Percentiles rank a stretch among this genome's conserved stretches.
phyloP scores from a whole-genome alignment of 1,284 basidiomycete genomes.

The Rhodotorula sp. region DNA sequence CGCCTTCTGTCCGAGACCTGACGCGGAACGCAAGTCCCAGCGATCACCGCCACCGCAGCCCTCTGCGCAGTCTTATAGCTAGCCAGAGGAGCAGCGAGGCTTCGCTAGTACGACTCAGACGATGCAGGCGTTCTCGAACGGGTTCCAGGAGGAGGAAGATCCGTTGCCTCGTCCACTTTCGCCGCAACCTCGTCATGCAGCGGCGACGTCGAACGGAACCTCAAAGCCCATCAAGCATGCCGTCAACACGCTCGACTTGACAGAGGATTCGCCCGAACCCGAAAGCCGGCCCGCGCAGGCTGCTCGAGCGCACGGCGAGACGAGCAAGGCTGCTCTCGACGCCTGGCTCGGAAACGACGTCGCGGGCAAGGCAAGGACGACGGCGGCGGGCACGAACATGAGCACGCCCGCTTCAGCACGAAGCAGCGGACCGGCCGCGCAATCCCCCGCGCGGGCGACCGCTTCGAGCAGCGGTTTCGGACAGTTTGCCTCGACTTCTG shows the following conservation, averaged over 20 bases:
- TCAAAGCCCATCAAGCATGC: too few species aligned
- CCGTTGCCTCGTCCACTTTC: background rate
- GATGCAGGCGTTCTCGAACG: constrained; percentile 21
- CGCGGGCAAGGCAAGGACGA: background rate
- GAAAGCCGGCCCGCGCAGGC: too few species aligned
- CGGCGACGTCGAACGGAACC: background rate
- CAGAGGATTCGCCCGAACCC: constrained; percentile 15
- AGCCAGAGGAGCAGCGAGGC: background rate
- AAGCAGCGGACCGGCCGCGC: too few species aligned
- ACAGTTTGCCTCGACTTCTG: background rate
- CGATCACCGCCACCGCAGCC: too few species aligned
- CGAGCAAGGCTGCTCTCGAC: background rate
- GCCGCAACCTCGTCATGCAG: background rate
- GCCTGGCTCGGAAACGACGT: background rate
- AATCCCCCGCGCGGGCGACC: background rate
- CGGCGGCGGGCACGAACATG: background rate
- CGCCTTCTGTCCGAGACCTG: too few species aligned
- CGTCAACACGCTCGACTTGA: constrained; percentile 21
- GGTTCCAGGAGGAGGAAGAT: constrained; percentile 18
- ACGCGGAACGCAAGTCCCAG: too few species aligned
- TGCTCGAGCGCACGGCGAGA: background rate
- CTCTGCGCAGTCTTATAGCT: background rate
- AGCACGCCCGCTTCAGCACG: background rate
- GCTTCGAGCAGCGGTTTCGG: background rate
- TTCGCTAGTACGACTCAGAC: background rate